phyloP scores from a whole-genome alignment of 2,329 filamentous ascomycete genomes.

The Neonectria sp. region DNA sequence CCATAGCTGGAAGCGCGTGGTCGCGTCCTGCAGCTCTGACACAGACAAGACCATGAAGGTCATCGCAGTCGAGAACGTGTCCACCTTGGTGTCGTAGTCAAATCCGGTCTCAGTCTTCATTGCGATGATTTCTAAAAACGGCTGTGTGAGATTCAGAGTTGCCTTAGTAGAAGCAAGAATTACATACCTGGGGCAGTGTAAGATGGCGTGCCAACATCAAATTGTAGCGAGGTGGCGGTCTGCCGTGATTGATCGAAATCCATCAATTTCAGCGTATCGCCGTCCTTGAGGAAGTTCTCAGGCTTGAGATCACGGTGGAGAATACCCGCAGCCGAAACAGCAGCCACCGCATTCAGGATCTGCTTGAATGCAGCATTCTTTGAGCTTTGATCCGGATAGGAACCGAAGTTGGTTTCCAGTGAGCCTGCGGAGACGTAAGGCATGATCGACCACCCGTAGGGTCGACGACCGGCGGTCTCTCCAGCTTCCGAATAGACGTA shows the following conservation, averaged over 20 bases:
- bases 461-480: neutral
- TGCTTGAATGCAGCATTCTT: constrained; percentile 26
- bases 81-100: constrained; percentile 22
- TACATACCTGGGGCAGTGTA: constrained; percentile 26
- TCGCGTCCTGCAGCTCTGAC: neutral
- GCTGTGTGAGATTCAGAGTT: neutral
- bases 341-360: constrained; percentile 28
- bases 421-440: constrained; percentile 24
- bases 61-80: constrained; percentile 25
- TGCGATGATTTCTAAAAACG: constrained; percentile 22
- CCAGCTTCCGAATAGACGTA: neutral
- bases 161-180: fast-evolving
- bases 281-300: constrained; percentile 33
- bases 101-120: neutral
- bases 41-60: constrained; percentile 27
- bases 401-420: constrained; percentile 17
- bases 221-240: constrained; percentile 1
- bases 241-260: constrained; percentile 31
- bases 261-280: constrained; percentile 29
- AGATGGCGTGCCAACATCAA: constrained; percentile 24
- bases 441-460: constrained; percentile 27
- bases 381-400: constrained; percentile 11
- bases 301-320: constrained; percentile 31
- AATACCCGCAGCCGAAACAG: constrained; percentile 23
- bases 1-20: constrained; percentile 25